Base-by-base conservation (phyloP, 176 grass and related monocot genomes). In the Phyllostachys edulis region DNA sequence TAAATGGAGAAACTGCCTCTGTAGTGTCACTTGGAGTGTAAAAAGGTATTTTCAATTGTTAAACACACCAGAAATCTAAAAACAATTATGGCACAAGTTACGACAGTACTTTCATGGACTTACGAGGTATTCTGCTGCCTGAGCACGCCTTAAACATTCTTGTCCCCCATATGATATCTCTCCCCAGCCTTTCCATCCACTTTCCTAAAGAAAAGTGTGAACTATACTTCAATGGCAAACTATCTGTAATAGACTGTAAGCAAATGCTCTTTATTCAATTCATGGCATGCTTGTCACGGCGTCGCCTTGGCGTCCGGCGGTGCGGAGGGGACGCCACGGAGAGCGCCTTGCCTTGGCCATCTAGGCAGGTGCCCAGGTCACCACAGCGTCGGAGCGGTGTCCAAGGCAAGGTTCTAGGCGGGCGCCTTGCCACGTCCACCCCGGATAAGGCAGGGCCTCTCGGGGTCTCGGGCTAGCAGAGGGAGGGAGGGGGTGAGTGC, bases 151-250 rank as follows among this genome's bases (percentile, higher is more conserved):
- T 69, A 98, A 71, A 83, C 93, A 98, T 63, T 50, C 82, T 79
- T 77, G 87, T 6, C 92, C 96, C 77, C 91, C 93, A 49, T 95
- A 98, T 66, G 96, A 98, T 88, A 98, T 92, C 80, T 98, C 93
- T 87, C 95, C 95, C 95, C 92, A 95, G 16, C 92, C 85, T 93
- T 98, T 98, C 90, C 90, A 98, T 88, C 95, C 95, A 85, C 72
- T 86, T 75, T 89, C 89, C 96, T 94, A 78, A 59, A 83, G 13
- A 38, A 71, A 52, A 39, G 23, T 39, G 44, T 74, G 20, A 74
- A 73, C 0, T 5, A 56, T 56, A 59, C 23, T 61, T 11, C 1
- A 71, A 18, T 60, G 16, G 32, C 32, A 34, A 34, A 29, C 29
- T 29, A 29, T 34, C 32, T 34, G 32, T 34, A 34, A 34, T 34